These are phyloP conservation scores for Cyberlindnera samutprakarnensis DNA, from an alignment of 805 yeast species.

Conservation along the genomic window DNA sequence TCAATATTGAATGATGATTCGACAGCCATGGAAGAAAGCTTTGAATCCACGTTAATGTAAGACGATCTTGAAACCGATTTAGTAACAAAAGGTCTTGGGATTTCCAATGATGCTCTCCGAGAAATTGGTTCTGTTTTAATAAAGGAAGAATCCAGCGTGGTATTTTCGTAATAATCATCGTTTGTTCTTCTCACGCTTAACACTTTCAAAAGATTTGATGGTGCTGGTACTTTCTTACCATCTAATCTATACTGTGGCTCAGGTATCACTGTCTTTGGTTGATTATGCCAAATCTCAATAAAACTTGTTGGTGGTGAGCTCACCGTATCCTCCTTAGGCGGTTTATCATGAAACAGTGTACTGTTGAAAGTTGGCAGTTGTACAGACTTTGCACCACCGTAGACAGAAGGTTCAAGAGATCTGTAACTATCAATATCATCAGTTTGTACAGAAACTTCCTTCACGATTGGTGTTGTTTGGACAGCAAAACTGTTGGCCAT, in stretches of 20 bases:
- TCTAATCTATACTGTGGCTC: constrained; percentile 17
- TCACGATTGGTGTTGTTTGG: no score
- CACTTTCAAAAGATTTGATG: constrained; percentile 15
- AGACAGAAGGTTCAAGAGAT: constrained; percentile 5
- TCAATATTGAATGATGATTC: constrained; percentile 6
- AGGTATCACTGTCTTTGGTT: constrained; percentile 21
- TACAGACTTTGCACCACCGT: background rate
- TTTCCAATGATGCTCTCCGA: constrained; percentile 6
- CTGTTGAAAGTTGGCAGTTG: constrained; percentile 18
- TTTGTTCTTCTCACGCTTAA: constrained; percentile 14
- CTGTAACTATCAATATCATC: constrained; percentile 7
- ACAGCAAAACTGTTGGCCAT: no score
- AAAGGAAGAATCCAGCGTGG: constrained; percentile 5
- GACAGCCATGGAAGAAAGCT: constrained; percentile 13
- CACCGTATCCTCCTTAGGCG: constrained; percentile 7
- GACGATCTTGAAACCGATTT: constrained; percentile 19
- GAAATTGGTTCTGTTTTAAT: constrained; percentile 2
- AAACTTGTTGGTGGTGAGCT: constrained; percentile 16
- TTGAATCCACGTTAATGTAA: constrained; percentile 14
- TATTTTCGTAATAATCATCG: constrained; percentile 6
- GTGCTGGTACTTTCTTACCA: constrained; percentile 14
- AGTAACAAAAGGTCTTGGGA: constrained; percentile 17
- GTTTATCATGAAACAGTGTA: constrained; percentile 18
- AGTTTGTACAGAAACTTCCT: constrained; percentile 8
- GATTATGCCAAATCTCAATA: constrained; percentile 23